Evolutionary conservation across 2,329 filamentous ascomycete species (phyloP).

Genomic region (Chaetomium strumarium): DNA sequence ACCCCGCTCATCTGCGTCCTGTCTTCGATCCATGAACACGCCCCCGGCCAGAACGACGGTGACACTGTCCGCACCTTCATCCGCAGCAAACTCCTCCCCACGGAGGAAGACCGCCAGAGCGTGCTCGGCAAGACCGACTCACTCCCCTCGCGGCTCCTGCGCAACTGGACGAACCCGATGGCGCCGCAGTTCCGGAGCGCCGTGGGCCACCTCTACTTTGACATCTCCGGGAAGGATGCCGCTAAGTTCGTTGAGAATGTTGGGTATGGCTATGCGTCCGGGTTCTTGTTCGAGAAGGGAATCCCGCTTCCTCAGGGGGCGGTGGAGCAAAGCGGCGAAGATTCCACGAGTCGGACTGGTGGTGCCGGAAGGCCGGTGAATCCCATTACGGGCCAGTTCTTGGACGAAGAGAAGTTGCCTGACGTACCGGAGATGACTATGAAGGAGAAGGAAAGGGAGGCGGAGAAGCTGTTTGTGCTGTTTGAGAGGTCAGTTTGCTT

Average conservation of each 20-base stretch:
- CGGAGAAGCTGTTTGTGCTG: slow-evolving; percentile 80
- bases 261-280: slow-evolving; percentile 89
- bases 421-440: slow-evolving; percentile 71
- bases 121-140: slow-evolving; percentile 72
- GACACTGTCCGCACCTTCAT: slow-evolving; percentile 53
- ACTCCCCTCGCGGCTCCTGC: slow-evolving; percentile 69
- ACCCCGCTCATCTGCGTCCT: slow-evolving; percentile 71
- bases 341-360: background rate
- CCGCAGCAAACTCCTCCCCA: slow-evolving; percentile 65
- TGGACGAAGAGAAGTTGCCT: slow-evolving; percentile 59
- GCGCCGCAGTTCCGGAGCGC: slow-evolving; percentile 66
- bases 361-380: slow-evolving; percentile 52
- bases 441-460: slow-evolving; percentile 88
- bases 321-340: slow-evolving; percentile 22
- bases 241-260: slow-evolving; percentile 81
- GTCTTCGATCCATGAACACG: slow-evolving; percentile 63
- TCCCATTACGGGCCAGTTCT: slow-evolving; percentile 78
- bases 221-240: slow-evolving; percentile 76
- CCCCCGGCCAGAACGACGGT: slow-evolving; percentile 39
- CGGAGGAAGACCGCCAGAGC: slow-evolving; percentile 65
- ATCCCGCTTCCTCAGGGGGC: slow-evolving; percentile 64
- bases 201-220: slow-evolving; percentile 76
- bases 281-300: slow-evolving; percentile 80
- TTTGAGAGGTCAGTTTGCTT: slow-evolving; percentile 64
- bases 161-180: slow-evolving; percentile 67